phyloP scores from a whole-genome alignment of 2,329 filamentous ascomycete species.

The Calonectria henricotiae region DNA sequence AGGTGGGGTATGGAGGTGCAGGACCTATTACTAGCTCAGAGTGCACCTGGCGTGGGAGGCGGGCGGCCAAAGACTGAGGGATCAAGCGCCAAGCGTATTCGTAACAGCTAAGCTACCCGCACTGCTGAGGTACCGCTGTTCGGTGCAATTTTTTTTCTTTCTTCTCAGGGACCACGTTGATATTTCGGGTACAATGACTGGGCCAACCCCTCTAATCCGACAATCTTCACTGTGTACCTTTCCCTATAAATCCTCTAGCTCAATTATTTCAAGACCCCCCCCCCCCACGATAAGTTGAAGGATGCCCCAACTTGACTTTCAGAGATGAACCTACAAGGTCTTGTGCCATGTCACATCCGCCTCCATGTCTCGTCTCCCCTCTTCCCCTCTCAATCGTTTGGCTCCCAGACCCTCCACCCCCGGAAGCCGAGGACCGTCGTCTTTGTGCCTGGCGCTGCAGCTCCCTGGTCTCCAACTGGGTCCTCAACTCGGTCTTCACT shows the following conservation, averaged over 20 bases:
- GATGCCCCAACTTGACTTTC: background rate
- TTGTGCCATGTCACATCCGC: constrained; percentile 29
- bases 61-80: constrained; percentile 30
- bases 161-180: constrained; percentile 47
- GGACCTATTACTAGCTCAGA: constrained; percentile 18
- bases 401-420: constrained; percentile 27
- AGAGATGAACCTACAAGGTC: constrained; percentile 15
- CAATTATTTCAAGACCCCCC: background rate
- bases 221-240: constrained; percentile 17
- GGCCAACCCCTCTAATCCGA: constrained; percentile 33
- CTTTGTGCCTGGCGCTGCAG: constrained; percentile 19
- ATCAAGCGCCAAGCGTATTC: constrained; percentile 38
- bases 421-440: constrained; percentile 49
- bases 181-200: constrained; percentile 49
- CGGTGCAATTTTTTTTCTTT: constrained; percentile 29
- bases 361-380: constrained; percentile 34
- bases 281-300: background rate
- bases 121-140: constrained; percentile 20
- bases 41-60: background rate
- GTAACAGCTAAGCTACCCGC: constrained; percentile 26
- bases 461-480: constrained; percentile 14
- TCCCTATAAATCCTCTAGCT: constrained; percentile 1
- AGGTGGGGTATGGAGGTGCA: constrained; percentile 7
- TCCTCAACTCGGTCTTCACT: constrained; percentile 19
- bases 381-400: constrained; percentile 30